Conservation (phyloP, 495 filamentous ascomycete genomes). For the Penicillium paxilli region DNA sequence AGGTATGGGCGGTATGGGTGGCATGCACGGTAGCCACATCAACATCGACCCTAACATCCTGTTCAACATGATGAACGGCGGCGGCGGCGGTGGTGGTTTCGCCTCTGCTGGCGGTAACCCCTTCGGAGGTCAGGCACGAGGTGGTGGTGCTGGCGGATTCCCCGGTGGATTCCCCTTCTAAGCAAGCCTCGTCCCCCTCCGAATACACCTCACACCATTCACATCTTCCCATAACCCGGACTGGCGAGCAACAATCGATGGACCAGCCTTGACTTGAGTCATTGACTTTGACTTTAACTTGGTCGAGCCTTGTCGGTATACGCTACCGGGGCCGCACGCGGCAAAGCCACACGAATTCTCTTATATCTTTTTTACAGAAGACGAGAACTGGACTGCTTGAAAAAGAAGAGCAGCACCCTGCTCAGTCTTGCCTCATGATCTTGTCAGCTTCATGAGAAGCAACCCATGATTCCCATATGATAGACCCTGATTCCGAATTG, state of each 20-base stretch:
- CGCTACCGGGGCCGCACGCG: neutral
- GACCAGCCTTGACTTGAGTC: neutral
- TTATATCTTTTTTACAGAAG: neutral
- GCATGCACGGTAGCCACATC: slow-evolving; percentile 50
- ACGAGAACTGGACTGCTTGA: neutral
- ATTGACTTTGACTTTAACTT: neutral
- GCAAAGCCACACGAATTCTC: neutral
- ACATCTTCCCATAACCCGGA: neutral
- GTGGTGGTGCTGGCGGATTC: slow-evolving; percentile 41
- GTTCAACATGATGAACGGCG: slow-evolving; percentile 57
- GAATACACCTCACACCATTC: too few species aligned
- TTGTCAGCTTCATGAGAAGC: neutral
- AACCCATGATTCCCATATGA: neutral
- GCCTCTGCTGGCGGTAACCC: slow-evolving; percentile 44
- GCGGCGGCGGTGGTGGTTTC: slow-evolving; percentile 42
- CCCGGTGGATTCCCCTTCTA: slow-evolving; percentile 45
- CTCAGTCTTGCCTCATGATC: neutral
- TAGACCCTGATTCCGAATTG: neutral
- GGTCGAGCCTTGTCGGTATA: neutral
- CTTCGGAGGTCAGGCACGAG: slow-evolving; percentile 35
- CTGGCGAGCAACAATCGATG: neutral
- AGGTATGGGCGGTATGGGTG: slow-evolving; percentile 57
- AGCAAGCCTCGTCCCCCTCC: slow-evolving; percentile 1
- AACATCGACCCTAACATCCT: slow-evolving; percentile 57
- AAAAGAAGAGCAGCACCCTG: neutral